Evolutionary conservation across 2,329 filamentous ascomycete species (phyloP).

Genomic region (Colletotrichum sp.): DNA sequence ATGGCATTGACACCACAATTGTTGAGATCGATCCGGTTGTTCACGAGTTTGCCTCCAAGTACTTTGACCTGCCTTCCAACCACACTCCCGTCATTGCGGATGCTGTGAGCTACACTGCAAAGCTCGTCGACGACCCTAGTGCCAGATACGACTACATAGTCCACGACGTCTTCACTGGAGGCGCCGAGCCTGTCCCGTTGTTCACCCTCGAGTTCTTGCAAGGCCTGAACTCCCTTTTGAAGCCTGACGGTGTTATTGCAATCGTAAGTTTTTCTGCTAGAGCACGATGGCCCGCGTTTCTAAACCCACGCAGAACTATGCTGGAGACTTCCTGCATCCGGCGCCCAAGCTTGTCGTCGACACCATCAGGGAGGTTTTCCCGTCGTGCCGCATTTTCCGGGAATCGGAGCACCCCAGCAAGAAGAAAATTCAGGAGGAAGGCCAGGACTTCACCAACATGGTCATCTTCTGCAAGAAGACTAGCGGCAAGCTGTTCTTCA

Average conservation of each 20-base stretch:
- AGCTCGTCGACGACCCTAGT: constrained; percentile 44
- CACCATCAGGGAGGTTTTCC: constrained; percentile 84
- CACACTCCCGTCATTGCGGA: constrained; percentile 84
- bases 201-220: constrained; percentile 88
- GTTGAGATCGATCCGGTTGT: constrained; percentile 95
- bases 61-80: constrained; percentile 80
- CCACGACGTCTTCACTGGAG: constrained; percentile 97
- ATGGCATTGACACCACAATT: constrained; percentile 91
- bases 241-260: constrained; percentile 81
- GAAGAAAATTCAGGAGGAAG: constrained; percentile 50
- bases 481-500: constrained; percentile 63
- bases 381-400: constrained; percentile 89
- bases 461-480: constrained; percentile 89
- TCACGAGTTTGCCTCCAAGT: constrained; percentile 79
- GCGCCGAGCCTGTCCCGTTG: constrained; percentile 85
- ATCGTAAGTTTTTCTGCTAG: constrained; percentile 65
- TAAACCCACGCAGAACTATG: constrained; percentile 76
- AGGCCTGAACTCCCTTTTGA: constrained; percentile 73
- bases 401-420: constrained; percentile 66
- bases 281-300: background rate
- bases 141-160: constrained; percentile 87
- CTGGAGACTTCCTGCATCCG: constrained; percentile 81
- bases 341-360: constrained; percentile 79
- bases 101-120: constrained; percentile 72
- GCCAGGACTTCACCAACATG: constrained; percentile 89